Evolutionary conservation across 495 filamentous ascomycete genomes (phyloP).

Genomic region (Chaetomium fimeti): DNA sequence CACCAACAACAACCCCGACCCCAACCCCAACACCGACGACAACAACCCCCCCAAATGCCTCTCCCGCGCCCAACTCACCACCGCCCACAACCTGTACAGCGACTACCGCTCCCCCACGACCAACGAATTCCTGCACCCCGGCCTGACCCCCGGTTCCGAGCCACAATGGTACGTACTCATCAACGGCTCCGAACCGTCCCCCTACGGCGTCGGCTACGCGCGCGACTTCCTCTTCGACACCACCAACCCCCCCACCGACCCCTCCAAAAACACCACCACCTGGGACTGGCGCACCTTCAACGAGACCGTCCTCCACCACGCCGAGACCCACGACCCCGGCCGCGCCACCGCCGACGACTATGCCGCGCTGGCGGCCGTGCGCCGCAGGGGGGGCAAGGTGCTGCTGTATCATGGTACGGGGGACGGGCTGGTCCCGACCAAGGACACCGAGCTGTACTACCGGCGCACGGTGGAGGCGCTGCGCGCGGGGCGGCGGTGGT

Average conservation of each 20-base stretch:
- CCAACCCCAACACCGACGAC: slow-evolving; percentile 11
- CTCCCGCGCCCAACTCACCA: slow-evolving; percentile 54
- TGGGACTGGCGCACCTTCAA: slow-evolving; percentile 44
- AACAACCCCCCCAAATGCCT: slow-evolving; percentile 48
- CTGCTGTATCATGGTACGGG: slow-evolving; percentile 57
- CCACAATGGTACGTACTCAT: slow-evolving; percentile 30
- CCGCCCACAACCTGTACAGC: slow-evolving; percentile 54
- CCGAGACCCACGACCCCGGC: slow-evolving; percentile 44
- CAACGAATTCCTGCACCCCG: slow-evolving; percentile 56
- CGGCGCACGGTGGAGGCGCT: slow-evolving; percentile 39
- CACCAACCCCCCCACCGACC: slow-evolving; percentile 23
- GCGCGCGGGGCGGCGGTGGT: too few relatives aligned
- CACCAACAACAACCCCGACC: not conserved
- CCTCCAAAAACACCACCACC: not conserved
- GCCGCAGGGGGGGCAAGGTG: slow-evolving; percentile 52
- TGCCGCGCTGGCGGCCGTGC: slow-evolving; percentile 43
- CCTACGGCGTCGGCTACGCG: slow-evolving; percentile 43
- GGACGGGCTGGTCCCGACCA: slow-evolving; percentile 51
- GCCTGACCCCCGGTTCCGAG: slow-evolving; percentile 42
- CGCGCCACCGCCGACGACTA: slow-evolving; percentile 39
- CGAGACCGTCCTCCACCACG: slow-evolving; percentile 24
- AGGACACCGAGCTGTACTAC: slow-evolving; percentile 47
- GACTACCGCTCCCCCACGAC: slow-evolving; percentile 16
- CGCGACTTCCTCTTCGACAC: slow-evolving; percentile 43
- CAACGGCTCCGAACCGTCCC: slow-evolving; percentile 26